Evolutionary conservation across 2,329 filamentous ascomycete genomes (phyloP).

Genomic region (Simplicillium sp.): DNA sequence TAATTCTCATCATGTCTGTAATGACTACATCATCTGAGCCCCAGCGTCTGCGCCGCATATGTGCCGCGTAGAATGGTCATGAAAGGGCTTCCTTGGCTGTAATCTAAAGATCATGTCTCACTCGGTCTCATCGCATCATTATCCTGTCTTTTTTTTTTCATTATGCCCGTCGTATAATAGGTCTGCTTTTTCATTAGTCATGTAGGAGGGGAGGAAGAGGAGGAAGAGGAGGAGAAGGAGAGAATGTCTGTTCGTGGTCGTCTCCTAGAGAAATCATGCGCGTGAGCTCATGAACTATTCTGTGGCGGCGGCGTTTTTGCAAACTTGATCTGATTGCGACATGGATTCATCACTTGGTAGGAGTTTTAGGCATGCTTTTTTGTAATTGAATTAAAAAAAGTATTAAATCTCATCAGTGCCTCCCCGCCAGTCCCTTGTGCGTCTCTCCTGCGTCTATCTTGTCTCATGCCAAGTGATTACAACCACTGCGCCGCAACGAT

Average conservation of each 20-base stretch:
- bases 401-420: neutral
- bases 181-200: neutral
- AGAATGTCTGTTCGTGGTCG: too few relatives aligned
- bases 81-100: neutral
- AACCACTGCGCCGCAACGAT: neutral
- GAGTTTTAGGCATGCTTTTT: constrained; percentile 9
- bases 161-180: constrained; percentile 10
- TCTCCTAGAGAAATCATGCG: neutral
- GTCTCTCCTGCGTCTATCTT: neutral
- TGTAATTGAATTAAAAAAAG: constrained; percentile 6
- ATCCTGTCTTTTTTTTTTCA: constrained; percentile 5
- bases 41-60: neutral
- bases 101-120: too few relatives aligned
- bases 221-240: neutral
- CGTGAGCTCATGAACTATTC: too few relatives aligned
- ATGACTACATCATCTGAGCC: too few relatives aligned
- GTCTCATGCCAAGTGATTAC: too few relatives aligned
- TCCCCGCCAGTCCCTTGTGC: neutral
- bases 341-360: constrained; percentile 7
- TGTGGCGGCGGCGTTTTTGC: too few relatives aligned
- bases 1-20: too few relatives aligned
- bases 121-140: neutral
- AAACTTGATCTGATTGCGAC: constrained; percentile 2
- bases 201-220: neutral
- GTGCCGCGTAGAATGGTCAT: neutral